phyloP scores from a whole-genome alignment of 805 yeast species.

The Starmerella floris region DNA sequence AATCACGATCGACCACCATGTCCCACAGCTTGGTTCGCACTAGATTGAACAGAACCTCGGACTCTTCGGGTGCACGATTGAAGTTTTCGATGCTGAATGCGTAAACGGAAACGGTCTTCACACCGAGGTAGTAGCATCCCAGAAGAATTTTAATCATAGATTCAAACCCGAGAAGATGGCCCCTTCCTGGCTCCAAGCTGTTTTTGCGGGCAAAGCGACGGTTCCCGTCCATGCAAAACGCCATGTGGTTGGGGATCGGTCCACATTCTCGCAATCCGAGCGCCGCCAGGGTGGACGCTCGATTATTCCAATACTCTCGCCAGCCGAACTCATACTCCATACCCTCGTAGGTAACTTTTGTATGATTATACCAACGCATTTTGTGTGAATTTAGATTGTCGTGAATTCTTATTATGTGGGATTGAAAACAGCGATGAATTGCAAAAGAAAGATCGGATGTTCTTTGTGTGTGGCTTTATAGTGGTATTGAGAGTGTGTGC shows the following conservation, averaged over 20 bases:
- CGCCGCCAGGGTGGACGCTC: slow-evolving; percentile 3
- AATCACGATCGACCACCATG: slow-evolving; percentile 16
- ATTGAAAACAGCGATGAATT: too few species aligned
- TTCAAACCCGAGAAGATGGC: slow-evolving; percentile 81
- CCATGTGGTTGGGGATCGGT: slow-evolving; percentile 81
- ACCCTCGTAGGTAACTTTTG: background rate
- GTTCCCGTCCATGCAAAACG: slow-evolving; percentile 95
- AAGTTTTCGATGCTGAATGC: slow-evolving; percentile 95
- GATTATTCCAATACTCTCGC: background rate
- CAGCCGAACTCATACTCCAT: slow-evolving; percentile 1
- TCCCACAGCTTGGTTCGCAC: slow-evolving; percentile 24
- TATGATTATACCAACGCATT: background rate
- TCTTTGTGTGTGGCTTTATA: too few species aligned
- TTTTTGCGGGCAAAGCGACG: slow-evolving; percentile 66
- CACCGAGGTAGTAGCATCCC: slow-evolving; percentile 66
- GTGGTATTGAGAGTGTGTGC: too few species aligned
- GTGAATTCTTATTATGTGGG: too few species aligned
- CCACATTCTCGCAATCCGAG: slow-evolving; percentile 2
- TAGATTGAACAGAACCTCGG: slow-evolving; percentile 39
- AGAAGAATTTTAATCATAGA: slow-evolving; percentile 56
- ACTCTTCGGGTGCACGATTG: slow-evolving; percentile 67
- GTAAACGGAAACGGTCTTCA: slow-evolving; percentile 72
- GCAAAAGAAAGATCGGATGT: too few species aligned
- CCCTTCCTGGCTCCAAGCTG: slow-evolving; percentile 63
- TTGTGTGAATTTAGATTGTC: too few species aligned